Percentiles rank a stretch among this genome's conserved stretches.
phyloP scores from a whole-genome alignment of 768 basidiomycete genomes.

The Tricholoma furcatifolium region DNA sequence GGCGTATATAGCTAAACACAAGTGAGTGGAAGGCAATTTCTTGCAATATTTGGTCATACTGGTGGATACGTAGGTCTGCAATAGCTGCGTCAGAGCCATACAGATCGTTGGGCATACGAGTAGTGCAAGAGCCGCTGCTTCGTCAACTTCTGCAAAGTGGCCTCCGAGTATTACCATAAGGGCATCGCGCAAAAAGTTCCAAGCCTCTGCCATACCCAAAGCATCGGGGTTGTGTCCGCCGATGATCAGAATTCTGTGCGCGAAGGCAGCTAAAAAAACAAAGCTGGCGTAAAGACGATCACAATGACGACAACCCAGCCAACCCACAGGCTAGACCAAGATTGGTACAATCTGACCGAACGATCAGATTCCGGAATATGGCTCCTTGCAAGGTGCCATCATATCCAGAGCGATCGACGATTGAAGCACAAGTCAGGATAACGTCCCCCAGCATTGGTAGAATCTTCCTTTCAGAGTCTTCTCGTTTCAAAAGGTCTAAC shows the following conservation, averaged over 20 bases:
- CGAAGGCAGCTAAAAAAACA: conserved; percentile 40
- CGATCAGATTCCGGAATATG: conserved; percentile 35
- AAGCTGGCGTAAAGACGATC: not conserved
- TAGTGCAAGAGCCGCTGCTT: conserved; percentile 41
- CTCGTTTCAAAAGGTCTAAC: conserved; percentile 3
- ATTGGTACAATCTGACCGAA: conserved; percentile 24
- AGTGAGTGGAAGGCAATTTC: not conserved
- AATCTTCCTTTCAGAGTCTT: not conserved
- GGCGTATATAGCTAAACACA: conserved; percentile 24
- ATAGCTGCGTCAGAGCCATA: conserved; percentile 40
- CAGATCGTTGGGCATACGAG: conserved; percentile 51
- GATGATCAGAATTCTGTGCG: conserved; percentile 38
- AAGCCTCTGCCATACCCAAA: conserved; percentile 47
- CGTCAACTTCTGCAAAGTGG: conserved; percentile 44
- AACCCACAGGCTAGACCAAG: conserved; percentile 39
- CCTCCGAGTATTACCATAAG: conserved; percentile 47
- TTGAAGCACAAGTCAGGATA: conserved; percentile 34
- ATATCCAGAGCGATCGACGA: conserved; percentile 13
- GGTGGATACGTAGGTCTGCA: conserved; percentile 21
- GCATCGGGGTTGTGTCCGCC: conserved; percentile 25
- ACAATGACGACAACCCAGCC: not conserved
- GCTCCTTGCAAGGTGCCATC: conserved; percentile 25
- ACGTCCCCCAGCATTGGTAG: conserved; percentile 29
- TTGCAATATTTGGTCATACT: conserved; percentile 22
- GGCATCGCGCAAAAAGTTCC: conserved; percentile 51